Percentiles rank a stretch among this genome's conserved stretches.
These are phyloP conservation scores for Aspergillus sp. DNA, from an alignment of 2,329 filamentous ascomycete species.

Conservation along the genomic window DNA sequence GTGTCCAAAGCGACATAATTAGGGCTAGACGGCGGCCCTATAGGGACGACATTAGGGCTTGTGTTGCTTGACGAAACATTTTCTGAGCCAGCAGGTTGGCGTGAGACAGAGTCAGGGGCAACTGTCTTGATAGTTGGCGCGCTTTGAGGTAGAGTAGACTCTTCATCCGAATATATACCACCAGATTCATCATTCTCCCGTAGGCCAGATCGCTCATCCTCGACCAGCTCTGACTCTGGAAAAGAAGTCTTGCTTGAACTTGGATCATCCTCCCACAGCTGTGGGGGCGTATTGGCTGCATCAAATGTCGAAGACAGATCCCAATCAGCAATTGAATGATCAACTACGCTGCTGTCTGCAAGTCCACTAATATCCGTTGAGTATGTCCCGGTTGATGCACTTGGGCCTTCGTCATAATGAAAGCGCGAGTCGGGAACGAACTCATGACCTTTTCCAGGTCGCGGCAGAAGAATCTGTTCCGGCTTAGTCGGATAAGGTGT, in stretches of 20 bases:
- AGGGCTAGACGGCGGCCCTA: constrained; percentile 41
- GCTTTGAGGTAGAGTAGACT: constrained; percentile 31
- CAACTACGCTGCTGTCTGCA: constrained; percentile 26
- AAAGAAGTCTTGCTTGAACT: constrained; percentile 39
- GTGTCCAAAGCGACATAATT: constrained; percentile 40
- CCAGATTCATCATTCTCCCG: constrained; percentile 22
- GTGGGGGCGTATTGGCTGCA: constrained; percentile 36
- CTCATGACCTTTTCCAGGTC: constrained; percentile 39
- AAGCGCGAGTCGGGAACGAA: constrained; percentile 32
- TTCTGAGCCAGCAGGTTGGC: constrained; percentile 22
- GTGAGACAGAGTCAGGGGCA: constrained; percentile 31
- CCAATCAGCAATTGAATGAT: constrained; percentile 33
- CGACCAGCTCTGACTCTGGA: constrained; percentile 24
- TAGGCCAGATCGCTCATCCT: constrained; percentile 23
- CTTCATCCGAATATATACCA: constrained; percentile 34
- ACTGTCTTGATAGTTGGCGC: constrained; percentile 42
- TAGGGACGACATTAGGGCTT: constrained; percentile 42
- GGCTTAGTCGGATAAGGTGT: constrained; percentile 50
- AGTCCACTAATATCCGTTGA: constrained; percentile 29
- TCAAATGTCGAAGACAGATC: constrained; percentile 40
- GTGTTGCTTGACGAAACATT: constrained; percentile 32
- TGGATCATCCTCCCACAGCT: constrained; percentile 40
- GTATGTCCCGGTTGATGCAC: constrained; percentile 29
- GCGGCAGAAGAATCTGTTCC: constrained; percentile 46
- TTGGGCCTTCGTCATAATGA: constrained; percentile 32